Base-by-base conservation (phyloP, 768 basidiomycete species). In the Auriscalpium microsporum region DNA sequence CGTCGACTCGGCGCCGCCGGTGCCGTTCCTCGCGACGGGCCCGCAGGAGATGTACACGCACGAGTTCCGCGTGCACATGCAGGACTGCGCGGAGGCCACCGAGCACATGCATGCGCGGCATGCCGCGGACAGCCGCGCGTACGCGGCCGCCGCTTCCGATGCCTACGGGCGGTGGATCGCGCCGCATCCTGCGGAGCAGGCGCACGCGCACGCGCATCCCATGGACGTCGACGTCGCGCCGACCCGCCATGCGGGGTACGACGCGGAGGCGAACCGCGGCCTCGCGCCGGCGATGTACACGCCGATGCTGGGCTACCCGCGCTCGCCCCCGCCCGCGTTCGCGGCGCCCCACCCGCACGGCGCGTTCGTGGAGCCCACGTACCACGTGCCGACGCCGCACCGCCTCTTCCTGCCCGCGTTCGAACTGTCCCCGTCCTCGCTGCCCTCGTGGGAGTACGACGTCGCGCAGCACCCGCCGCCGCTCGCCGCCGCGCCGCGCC, bases 1-100 rank as follows among this genome's bases (percentile, higher is more conserved):
- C 53, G 50, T 45, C 16, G 57, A 60, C 17, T 44, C 57, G 13
- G 33, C 48, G 47, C 37, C 37, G 19, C 38, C 51, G 21, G 33
- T 59, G 7, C 60, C 60, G 2, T 61, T 61, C 53, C 58, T 52
- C 8, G 52, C 60, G 4, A 59, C 55, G 33, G 60, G 60, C 21
- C 60, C 60, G 1, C 55, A 53, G n/a, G 55, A 61, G 48, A 61
- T 61, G 60, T 61, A 53, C 33, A 53, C 54, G 21, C 56, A 61
- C 42, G 60, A 61, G 40, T 61, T 61, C 40, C 49, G 19, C 46
- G 10, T 61, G 38, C 50, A 55, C n/a, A 28, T 47, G 28, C 28
- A 28, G 28, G 28, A 28, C 28, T 28, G 28, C 28, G 28, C 28
- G 28, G 28, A 28, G 28, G 16, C 52, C 38, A 17, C 44, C 23